Evolutionary conservation across 2,329 filamentous ascomycete genomes (phyloP), one percentile per base, ranked within the genome.

Genomic region (Didymella pomorum): DNA sequence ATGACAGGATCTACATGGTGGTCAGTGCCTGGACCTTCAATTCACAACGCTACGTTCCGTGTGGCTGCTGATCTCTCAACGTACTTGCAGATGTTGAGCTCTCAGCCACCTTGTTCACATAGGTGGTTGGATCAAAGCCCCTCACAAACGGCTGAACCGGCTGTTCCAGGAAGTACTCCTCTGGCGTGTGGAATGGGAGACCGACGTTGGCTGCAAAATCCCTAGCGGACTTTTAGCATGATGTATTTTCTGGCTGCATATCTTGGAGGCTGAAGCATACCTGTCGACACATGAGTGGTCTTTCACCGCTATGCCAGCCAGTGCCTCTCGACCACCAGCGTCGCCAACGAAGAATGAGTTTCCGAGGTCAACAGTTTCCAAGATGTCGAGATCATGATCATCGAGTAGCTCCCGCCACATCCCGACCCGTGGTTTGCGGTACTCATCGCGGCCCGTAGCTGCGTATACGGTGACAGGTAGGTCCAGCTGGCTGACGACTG

Each of bases 301-400:
- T 53, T 83, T 83, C 39, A 55, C 78, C 75, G 62, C 73, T 68
- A 63, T 71, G 72, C 68, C 74, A 63, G 74, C 66, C 37, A 72
- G 71, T 63, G 62, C 86, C 81, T 71, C 68, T 4, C 64, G 80
- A 71, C 72, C 87, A 52, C 83, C 87, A 47, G 95, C 95, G 79
- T 99, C 95, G 43, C 95, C 95, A 43, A 99, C 88, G 72, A 97
- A 97, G 63, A 97, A 82, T 23, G 91, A 96, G 3, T 82, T 80
- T 16, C 84, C 78, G 31, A 91, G 75, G 73, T 97, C 89, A n/a
- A 96, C 77, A 16, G 84, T 82, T 1, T 79, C 79, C 5, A 71
- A 71, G 50, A 81, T 79, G 43, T 84, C 78, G 1, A 85, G 72
- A 31, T 79, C 76, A 57, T 80, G 78, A 64, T 86, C 83, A 25